Conservation (phyloP, 139 green algal species). For the Edaphochlamys debaryana region DNA sequence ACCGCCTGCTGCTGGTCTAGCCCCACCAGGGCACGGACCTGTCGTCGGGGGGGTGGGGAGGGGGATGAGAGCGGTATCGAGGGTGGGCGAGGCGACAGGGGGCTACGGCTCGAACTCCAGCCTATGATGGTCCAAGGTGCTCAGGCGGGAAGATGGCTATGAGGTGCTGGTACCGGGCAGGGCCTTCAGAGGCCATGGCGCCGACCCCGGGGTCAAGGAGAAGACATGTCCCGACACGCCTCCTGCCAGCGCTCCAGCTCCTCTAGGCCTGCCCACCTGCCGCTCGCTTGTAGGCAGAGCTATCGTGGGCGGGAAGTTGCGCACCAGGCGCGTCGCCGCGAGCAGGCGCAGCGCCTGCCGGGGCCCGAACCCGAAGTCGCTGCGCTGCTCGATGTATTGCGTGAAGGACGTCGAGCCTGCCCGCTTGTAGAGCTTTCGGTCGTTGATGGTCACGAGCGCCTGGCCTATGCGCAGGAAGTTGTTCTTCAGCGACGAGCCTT, state of each 20-base stretch:
- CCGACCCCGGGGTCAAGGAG: too few species aligned
- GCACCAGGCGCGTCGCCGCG: conserved; percentile 27
- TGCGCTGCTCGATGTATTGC: conserved; percentile 38
- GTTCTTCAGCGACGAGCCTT: conserved; percentile 36
- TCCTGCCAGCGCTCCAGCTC: too few species aligned
- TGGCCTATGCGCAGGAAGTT: conserved; percentile 40
- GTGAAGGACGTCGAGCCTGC: conserved; percentile 30
- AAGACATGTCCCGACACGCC: too few species aligned
- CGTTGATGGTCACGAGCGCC: conserved; percentile 38
- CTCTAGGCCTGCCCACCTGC: too few species aligned
- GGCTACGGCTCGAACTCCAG: too few species aligned
- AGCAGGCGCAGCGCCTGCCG: conserved; percentile 31
- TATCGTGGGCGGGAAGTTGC: conserved; percentile 35
- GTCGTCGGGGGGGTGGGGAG: not conserved
- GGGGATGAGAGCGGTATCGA: too few species aligned
- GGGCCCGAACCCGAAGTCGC: conserved; percentile 35
- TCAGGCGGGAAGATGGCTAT: too few species aligned
- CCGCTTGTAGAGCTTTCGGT: conserved; percentile 34
- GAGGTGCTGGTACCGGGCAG: too few species aligned
- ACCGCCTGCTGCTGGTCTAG: conserved; percentile 42
- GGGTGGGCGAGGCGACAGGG: too few species aligned
- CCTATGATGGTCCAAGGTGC: too few species aligned
- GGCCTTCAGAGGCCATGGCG: too few species aligned
- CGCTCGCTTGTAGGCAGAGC: conserved; percentile 29
- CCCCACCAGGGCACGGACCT: conserved; percentile 38